Conservation (phyloP, 805 yeast species). For the Monosporozyma yasuniensis region DNA sequence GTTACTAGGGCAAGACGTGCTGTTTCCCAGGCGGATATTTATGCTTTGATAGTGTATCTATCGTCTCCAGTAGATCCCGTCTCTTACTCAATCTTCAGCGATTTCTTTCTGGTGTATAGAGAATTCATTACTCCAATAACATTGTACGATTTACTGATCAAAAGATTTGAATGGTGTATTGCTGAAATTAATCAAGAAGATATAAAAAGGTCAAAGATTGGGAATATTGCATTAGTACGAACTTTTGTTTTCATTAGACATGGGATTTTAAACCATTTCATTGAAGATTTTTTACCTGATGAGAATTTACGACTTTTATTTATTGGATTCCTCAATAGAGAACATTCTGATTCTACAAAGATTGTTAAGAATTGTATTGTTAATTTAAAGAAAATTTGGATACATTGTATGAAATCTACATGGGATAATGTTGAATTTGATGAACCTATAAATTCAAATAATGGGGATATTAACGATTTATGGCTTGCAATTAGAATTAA, state of each 20-base stretch:
- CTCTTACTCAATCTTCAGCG: constrained; percentile 71
- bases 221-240: constrained; percentile 62
- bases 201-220: constrained; percentile 29
- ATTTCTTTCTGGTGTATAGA: constrained; percentile 79
- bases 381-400: constrained; percentile 45
- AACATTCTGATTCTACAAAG: constrained; percentile 9
- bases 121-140: constrained; percentile 52
- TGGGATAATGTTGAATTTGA: constrained; percentile 23
- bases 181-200: constrained; percentile 22
- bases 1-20: constrained; percentile 7
- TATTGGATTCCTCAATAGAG: constrained; percentile 34
- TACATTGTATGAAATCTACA: constrained; percentile 18
- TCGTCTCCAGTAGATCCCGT: constrained; percentile 62
- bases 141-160: constrained; percentile 50
- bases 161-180: constrained; percentile 68
- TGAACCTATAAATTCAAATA: constrained; percentile 10
- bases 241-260: constrained; percentile 82
- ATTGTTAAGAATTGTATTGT: constrained; percentile 33
- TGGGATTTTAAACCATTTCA: constrained; percentile 82
- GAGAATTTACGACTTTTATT: constrained; percentile 39
- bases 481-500: constrained; percentile 21
- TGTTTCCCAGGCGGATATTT: constrained; percentile 22
- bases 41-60: constrained; percentile 43
- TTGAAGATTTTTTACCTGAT: constrained; percentile 66
- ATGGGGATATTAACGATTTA: constrained; percentile 4